Base-by-base conservation (phyloP, 768 basidiomycete species). In the Hebeloma cylindrosporum region DNA sequence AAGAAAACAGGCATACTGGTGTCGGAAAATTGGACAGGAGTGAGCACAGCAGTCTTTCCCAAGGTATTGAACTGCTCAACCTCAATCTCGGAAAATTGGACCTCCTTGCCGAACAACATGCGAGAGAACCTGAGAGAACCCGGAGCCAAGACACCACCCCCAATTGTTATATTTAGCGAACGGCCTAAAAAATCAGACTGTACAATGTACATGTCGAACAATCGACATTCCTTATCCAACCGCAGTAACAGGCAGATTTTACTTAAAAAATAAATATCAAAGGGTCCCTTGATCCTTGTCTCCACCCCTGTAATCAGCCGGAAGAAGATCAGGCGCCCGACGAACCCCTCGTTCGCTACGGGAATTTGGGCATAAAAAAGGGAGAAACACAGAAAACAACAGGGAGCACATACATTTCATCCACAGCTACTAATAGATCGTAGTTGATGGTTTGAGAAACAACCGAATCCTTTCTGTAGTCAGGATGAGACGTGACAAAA, bases 401-500 rank as follows among this genome's bases (percentile, higher is more conserved):
- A 21, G 4, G n/a, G 44, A 27, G 3, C 9, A 75, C 92, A 63
- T 65, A 96, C 90, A 98, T 87, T 63, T 92, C 88, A 60, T 98
- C 94, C 5, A 96, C 69, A 2, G 91, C 89, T 33, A 82, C 74
- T 60, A 96, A 73, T 20, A 99, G 76, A 67, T 99, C 96, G 60
- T 94, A 96, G 60, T 93, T 96, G 60, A 98, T 92, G 66, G 88
- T 83, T 57, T 90, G 78, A 39, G 75, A 86, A 14, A 99, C 91
- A 39, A 88, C 85, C n/a, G 93, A 95, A 67, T 99, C 93, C 38
- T 80, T 77, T 63, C 87, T 85, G 70, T 99, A 99, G n/a, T 71
- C 77, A 6, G 94, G 90, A 63, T 99, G 96, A 1, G 83, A 77
- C 18, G 83, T 81, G 31, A 99, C 88, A 66, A 97, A 98, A 35